Evolutionary conservation across 2,329 filamentous ascomycete species (phyloP), one percentile per base, ranked within the genome.

Genomic region (Ophiostoma piceae): DNA sequence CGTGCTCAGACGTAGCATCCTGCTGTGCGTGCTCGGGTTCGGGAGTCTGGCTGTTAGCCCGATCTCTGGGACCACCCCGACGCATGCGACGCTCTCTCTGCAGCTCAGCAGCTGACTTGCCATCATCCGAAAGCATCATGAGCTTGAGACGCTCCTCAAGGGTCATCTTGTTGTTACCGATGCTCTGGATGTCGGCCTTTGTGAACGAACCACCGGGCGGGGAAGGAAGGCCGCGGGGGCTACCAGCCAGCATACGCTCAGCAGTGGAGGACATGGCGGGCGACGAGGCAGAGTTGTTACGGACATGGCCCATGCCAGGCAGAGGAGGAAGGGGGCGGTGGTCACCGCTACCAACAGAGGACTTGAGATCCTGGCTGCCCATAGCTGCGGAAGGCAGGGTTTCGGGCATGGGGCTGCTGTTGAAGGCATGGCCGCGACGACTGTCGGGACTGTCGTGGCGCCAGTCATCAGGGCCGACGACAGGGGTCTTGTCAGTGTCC

Each of bases 391-490:
- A 78, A 68, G 84, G 79, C 39, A 79, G 75, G 35, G 78, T 79
- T 64, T 87, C 87, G 7, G 89, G 87, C 81, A 86, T 87, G 1
- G 90, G 89, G 76, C 89, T 92, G 71, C 84, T 86, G 60, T 90
- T 88, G 75, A 91, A 95, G 1, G 88, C 87, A 74, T 92, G 88
- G 39, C 74, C 73, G 51, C 76, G 76, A 69, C 72, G 64, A 77
- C 51, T 57, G 57, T 79, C 74, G 8, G 87, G 75, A 83, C 88
- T 77, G 80, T 92, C 81, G 81, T 94, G 91, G 73, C 91, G 88
- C 95, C 95, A 99, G 77, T 97, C 93, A 76, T 98, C 95, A 0
- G 95, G 95, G 29, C 96, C 87, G n/a, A 99, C 94, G 12, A 99
- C 95, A 0, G 95, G 95, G 0, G 95, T 98, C 83, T 98, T 98